Evolutionary conservation across 176 grass and related monocot species (phyloP), one percentile per base, ranked within the genome.

Genomic region (Canna indica): DNA sequence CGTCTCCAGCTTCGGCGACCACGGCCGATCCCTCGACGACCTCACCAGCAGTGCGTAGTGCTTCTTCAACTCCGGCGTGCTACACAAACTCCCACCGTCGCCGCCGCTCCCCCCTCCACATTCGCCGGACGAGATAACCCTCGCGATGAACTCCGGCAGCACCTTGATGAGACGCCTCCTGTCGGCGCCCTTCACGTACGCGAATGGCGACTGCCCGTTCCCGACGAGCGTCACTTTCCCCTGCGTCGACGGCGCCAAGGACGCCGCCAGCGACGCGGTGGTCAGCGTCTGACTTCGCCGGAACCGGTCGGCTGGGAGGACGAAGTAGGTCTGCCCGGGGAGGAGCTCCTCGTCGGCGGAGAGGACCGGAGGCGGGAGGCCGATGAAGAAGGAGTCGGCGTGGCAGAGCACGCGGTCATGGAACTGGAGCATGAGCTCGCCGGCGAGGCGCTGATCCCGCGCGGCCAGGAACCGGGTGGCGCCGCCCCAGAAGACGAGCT

Each of bases 61-160:
- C 83, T 91, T 96, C 88, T 78, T 82, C 64, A 96, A 60, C 78
- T 96, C 91, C 20, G 91, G 87, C 75, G 91, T 91, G 75, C 88
- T 96, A 53, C 91, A 96, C 4, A 96, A 70, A 67, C 34, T 53
- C 5, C 36, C 74, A 6, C 70, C 38, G 2, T 3, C 70, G 1
- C 4, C 59, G 44, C 4, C 7, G 0, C 0, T 65, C 0, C 1
- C 67, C 12, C 42, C 18, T 0, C 18, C 24, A 11, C 36, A 58
- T 0, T 24, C 28, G 22, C 68, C 41, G 2, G 2, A 28, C 2
- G 26, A 80, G 1, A 88, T 63, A 33, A 83, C 41, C 47, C 26
- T 80, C 6, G 77, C 59, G 38, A 95, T 77, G 75, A 90, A 95
- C 71, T 90, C 87, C 46, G 89, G 77, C 2, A 64, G 70, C 41